Evolutionary conservation across 345 rosid species (phyloP).

Genomic region (Hibiscus syriacus): DNA sequence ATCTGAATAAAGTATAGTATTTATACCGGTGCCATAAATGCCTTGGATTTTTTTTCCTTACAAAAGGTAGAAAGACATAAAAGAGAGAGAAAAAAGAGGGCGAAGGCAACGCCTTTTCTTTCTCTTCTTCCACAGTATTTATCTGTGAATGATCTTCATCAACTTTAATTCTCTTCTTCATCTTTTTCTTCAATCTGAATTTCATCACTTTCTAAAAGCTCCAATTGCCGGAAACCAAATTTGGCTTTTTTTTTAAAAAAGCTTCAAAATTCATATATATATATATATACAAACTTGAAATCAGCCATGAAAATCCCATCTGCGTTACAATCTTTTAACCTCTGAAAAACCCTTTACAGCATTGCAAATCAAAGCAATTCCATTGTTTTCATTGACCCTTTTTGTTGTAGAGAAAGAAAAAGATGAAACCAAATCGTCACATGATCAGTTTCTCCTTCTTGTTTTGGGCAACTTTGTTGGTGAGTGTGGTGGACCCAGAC

Average conservation of each 20-base stretch:
- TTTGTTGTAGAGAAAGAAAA: not conserved
- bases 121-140: not conserved
- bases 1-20: too few relatives aligned
- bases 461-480: slow-evolving; percentile 12
- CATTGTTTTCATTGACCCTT: not conserved
- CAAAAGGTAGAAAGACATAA: not conserved
- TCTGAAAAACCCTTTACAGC: not conserved
- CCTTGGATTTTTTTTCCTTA: not conserved
- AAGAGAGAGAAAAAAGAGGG: not conserved
- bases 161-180: not conserved
- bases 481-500: slow-evolving; percentile 45
- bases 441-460: slow-evolving; percentile 5
- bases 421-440: slow-evolving; percentile 27
- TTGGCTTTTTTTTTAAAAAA: not conserved
- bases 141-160: not conserved
- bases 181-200: not conserved
- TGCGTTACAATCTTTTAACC: not conserved
- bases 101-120: not conserved
- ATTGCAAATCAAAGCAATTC: not conserved
- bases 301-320: not conserved
- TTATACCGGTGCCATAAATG: too few relatives aligned
- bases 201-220: not conserved
- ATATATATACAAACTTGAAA: too few relatives aligned
- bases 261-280: slow-evolving; percentile 1
- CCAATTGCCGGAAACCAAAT: not conserved